A percentile compares a stretch with the other conserved stretches of the same genome.
phyloP scores from a whole-genome alignment of 2,329 filamentous ascomycete genomes.

The Aspergillus uvarum region DNA sequence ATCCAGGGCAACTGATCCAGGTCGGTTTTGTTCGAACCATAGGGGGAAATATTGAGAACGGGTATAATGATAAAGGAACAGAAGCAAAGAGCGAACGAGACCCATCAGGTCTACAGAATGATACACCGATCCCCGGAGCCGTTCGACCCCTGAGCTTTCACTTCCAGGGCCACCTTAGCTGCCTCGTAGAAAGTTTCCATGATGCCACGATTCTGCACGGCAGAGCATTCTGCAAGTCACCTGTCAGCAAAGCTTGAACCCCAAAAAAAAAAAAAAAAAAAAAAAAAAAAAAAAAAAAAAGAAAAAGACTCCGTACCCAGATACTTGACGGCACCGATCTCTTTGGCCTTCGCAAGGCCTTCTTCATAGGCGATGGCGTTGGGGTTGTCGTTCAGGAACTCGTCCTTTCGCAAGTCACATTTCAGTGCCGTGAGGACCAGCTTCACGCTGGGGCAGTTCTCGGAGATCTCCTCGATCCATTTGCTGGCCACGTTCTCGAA shows the following conservation, averaged over 20 bases:
- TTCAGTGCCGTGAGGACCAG: constrained; percentile 94
- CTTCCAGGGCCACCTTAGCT: constrained; percentile 78
- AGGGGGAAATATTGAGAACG: constrained; percentile 9
- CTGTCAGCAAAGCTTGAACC: not conserved
- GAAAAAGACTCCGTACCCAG: constrained; percentile 56
- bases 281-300: too few species aligned
- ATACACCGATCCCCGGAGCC: constrained; percentile 34
- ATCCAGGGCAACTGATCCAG: constrained; percentile 3
- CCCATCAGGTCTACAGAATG: constrained; percentile 31
- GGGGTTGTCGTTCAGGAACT: constrained; percentile 67
- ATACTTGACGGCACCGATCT: constrained; percentile 90
- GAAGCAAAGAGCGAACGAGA: constrained; percentile 8
- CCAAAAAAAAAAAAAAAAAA: too few species aligned
- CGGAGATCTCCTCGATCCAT: constrained; percentile 96
- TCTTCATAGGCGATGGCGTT: constrained; percentile 78
- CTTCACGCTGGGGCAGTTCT: constrained; percentile 95
- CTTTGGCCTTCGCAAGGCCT: constrained; percentile 84
- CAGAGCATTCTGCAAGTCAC: constrained; percentile 74
- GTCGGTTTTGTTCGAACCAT: not conserved
- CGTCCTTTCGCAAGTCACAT: constrained; percentile 87
- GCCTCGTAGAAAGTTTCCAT: constrained; percentile 99
- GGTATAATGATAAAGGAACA: constrained; percentile 18
- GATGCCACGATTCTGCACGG: constrained; percentile 95
- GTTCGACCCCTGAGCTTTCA: constrained; percentile 42
- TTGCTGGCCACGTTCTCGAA: constrained; percentile 98